Conservation (phyloP, 2,329 filamentous ascomycete species). For the Torrubiellomyces zombiae region DNA sequence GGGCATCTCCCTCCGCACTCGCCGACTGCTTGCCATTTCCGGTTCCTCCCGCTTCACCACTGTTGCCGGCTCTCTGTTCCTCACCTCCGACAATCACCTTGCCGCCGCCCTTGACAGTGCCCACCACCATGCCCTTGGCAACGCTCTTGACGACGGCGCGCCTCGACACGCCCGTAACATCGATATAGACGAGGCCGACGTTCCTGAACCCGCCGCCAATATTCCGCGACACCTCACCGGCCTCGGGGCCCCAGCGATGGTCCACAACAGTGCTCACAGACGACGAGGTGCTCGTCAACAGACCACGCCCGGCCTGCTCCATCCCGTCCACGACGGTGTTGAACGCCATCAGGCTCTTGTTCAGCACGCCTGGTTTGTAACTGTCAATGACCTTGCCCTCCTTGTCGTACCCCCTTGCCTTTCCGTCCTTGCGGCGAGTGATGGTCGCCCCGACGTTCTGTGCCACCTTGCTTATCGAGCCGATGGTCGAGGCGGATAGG, state of each 20-base stretch:
- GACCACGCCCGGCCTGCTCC: slow-evolving; percentile 65
- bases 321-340: slow-evolving; percentile 88
- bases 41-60: slow-evolving; percentile 9
- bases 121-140: slow-evolving; percentile 89
- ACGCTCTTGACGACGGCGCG: slow-evolving; percentile 86
- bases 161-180: slow-evolving; percentile 81
- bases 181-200: slow-evolving; percentile 91
- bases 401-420: slow-evolving; percentile 45
- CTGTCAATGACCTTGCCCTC: slow-evolving; percentile 46
- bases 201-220: slow-evolving; percentile 85
- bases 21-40: slow-evolving; percentile 8
- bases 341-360: slow-evolving; percentile 94
- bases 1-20: slow-evolving; percentile 12
- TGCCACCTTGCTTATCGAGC: slow-evolving; percentile 64
- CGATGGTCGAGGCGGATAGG: slow-evolving; percentile 72
- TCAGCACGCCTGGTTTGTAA: slow-evolving; percentile 84
- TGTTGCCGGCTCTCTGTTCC: slow-evolving; percentile 15
- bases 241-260: slow-evolving; percentile 80
- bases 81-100: slow-evolving; percentile 59
- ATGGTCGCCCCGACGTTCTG: slow-evolving; percentile 75
- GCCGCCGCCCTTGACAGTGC: slow-evolving; percentile 57
- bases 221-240: slow-evolving; percentile 57
- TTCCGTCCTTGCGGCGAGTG: slow-evolving; percentile 34
- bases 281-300: slow-evolving; percentile 56
- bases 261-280: slow-evolving; percentile 76